These are phyloP conservation scores for Fusarium verticillioides DNA, from an alignment of 2,329 filamentous ascomycete genomes.

Conservation along the genomic window DNA sequence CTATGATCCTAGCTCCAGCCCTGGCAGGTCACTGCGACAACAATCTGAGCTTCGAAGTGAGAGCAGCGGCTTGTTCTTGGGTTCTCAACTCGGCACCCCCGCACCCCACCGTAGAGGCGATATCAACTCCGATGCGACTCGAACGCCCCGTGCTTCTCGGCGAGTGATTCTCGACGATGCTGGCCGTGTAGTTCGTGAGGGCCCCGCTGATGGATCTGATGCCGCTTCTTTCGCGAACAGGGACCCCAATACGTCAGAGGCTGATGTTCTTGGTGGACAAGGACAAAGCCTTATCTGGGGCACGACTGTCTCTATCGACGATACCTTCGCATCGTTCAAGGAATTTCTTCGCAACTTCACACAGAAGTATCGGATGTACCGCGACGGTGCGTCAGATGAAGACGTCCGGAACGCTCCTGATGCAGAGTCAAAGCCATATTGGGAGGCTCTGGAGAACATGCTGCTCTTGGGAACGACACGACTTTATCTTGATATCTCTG, in stretches of 20 bases:
- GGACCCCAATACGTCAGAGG: constrained; percentile 90
- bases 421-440: constrained; percentile 83
- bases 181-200: constrained; percentile 68
- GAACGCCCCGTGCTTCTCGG: constrained; percentile 62
- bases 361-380: constrained; percentile 92
- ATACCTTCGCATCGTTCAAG: constrained; percentile 88
- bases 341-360: constrained; percentile 94
- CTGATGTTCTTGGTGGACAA: constrained; percentile 83
- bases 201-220: constrained; percentile 63
- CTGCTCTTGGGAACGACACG: constrained; percentile 83
- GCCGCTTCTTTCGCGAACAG: constrained; percentile 70
- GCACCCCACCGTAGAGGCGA: constrained; percentile 75
- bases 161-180: constrained; percentile 69
- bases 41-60: constrained; percentile 82
- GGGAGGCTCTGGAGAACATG: constrained; percentile 90
- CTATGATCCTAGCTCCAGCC: constrained; percentile 91
- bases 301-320: constrained; percentile 93
- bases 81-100: constrained; percentile 69
- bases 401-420: constrained; percentile 76
- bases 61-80: constrained; percentile 87
- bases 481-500: constrained; percentile 87
- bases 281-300: constrained; percentile 93
- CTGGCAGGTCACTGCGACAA: constrained; percentile 70
- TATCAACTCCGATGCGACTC: constrained; percentile 82
- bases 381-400: constrained; percentile 82